phyloP scores from a whole-genome alignment of 331 rosid genomes.

The Ulmus americana region DNA sequence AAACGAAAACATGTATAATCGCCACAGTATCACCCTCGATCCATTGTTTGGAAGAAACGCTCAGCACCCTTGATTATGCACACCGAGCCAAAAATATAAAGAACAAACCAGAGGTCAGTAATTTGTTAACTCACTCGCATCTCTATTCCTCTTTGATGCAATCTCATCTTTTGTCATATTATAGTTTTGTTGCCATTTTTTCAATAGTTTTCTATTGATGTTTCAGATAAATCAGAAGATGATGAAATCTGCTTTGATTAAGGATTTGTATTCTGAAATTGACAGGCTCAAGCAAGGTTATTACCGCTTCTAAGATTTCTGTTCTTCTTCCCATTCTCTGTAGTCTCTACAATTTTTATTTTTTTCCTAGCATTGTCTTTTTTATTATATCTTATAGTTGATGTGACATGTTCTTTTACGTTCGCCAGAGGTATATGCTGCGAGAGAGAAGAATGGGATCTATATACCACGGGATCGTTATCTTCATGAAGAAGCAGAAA shows the following conservation, averaged over 20 bases:
- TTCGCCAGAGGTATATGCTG: constrained; percentile 90
- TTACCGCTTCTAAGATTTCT: constrained; percentile 15
- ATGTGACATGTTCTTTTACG: constrained; percentile 9
- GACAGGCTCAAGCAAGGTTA: constrained; percentile 97
- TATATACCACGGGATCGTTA: constrained; percentile 98
- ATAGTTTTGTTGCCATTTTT: not conserved
- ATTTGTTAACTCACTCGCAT: not conserved
- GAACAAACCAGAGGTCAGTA: constrained; percentile 95
- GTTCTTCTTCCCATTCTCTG: constrained; percentile 11
- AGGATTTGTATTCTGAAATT: constrained; percentile 92
- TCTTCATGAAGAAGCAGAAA: constrained; percentile 91
- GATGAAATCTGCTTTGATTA: constrained; percentile 98
- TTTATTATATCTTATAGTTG: constrained; percentile 1
- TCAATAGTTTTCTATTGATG: constrained; percentile 25
- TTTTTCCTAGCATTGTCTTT: not conserved
- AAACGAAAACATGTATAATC: constrained; percentile 96
- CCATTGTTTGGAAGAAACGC: constrained; percentile 97
- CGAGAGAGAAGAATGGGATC: constrained; percentile 98
- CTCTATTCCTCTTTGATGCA: not conserved
- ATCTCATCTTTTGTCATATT: not conserved
- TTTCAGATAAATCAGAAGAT: constrained; percentile 92
- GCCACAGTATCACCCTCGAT: constrained; percentile 98
- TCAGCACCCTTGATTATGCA: constrained; percentile 94
- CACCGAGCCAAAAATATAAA: constrained; percentile 99
- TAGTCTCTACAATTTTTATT: not conserved